Evolutionary conservation across 306 rosid genomes (phyloP).

Genomic region (Dalbergia cochinchinensis): DNA sequence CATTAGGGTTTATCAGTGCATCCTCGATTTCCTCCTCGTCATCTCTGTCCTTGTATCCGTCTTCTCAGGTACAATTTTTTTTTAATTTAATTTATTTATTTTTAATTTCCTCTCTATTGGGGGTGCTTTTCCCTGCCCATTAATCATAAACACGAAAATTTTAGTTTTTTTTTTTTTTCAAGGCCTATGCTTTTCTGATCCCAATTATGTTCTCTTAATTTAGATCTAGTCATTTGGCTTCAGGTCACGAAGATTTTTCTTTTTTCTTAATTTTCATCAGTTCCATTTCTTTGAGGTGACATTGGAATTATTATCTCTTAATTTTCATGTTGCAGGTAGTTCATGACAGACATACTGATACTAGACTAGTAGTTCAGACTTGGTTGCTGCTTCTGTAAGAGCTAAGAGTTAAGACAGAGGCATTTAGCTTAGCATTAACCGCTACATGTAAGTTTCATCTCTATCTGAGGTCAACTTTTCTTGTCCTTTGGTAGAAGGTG

Average conservation of each 20-base stretch:
- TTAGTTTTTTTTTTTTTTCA: constrained; percentile 31
- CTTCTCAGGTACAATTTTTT: constrained; percentile 38
- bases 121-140: background rate
- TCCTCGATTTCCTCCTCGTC: constrained; percentile 43
- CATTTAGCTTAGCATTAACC: constrained; percentile 32
- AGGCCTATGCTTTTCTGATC: constrained; percentile 16
- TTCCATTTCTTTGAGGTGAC: constrained; percentile 8
- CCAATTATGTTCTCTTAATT: background rate
- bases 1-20: constrained; percentile 52
- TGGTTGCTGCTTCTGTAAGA: constrained; percentile 31
- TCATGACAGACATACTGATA: constrained; percentile 13
- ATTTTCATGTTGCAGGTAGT: constrained; percentile 53
- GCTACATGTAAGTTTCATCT: constrained; percentile 26
- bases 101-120: background rate
- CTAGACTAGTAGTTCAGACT: constrained; percentile 16
- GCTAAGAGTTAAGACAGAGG: constrained; percentile 27
- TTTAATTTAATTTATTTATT: background rate
- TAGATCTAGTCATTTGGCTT: constrained; percentile 40
- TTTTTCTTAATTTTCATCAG: background rate
- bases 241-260: background rate
- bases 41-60: constrained; percentile 39
- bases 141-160: constrained; percentile 7
- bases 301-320: background rate
- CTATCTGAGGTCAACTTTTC: constrained; percentile 29
- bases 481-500: constrained; percentile 38